Conservation (phyloP, 495 filamentous ascomycete genomes). For the Talaromyces proteolyticus region DNA sequence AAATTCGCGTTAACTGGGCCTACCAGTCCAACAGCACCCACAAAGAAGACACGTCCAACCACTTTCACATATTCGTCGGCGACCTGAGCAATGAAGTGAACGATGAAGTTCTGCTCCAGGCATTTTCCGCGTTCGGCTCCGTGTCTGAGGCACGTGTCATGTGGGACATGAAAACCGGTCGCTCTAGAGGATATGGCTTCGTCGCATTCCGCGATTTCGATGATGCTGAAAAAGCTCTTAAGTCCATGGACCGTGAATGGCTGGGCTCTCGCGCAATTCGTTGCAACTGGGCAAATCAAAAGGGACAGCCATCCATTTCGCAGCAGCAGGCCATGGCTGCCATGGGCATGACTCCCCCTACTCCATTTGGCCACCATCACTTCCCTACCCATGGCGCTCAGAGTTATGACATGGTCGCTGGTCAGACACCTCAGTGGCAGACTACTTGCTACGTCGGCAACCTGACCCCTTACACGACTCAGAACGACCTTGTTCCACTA, state of each 20-base stretch:
- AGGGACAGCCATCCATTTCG: conserved; percentile 95
- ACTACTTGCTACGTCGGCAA: conserved; percentile 99
- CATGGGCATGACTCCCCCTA: conserved; percentile 98
- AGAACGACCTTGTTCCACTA: conserved; percentile 88
- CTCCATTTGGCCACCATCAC: conserved; percentile 93
- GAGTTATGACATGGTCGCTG: conserved; percentile 96
- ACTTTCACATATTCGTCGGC: conserved; percentile 99
- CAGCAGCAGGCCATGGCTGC: conserved; percentile 96
- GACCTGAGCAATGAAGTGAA: conserved; percentile 99
- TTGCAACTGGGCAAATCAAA: conserved; percentile 99
- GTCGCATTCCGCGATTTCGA: conserved; percentile 93
- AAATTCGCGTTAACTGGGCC: conserved; percentile 99
- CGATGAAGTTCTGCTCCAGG: conserved; percentile 89
- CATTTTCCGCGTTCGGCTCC: conserved; percentile 92
- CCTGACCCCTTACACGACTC: conserved; percentile 94
- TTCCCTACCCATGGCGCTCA: conserved; percentile 96
- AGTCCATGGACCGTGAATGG: conserved; percentile 99
- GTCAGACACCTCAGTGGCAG: conserved; percentile 97
- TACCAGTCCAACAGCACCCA: conserved; percentile 92
- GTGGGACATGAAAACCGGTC: conserved; percentile 99
- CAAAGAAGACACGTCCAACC: conserved; percentile 97
- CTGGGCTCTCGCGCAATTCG: conserved; percentile 96
- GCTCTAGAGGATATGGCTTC: conserved; percentile 95
- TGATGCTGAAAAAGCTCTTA: conserved; percentile 94
- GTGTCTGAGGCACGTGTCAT: conserved; percentile 99